A percentile compares a stretch with the other conserved stretches of the same genome.
phyloP scores from a whole-genome alignment of 331 rosid genomes.

The Dryas integrifolia region DNA sequence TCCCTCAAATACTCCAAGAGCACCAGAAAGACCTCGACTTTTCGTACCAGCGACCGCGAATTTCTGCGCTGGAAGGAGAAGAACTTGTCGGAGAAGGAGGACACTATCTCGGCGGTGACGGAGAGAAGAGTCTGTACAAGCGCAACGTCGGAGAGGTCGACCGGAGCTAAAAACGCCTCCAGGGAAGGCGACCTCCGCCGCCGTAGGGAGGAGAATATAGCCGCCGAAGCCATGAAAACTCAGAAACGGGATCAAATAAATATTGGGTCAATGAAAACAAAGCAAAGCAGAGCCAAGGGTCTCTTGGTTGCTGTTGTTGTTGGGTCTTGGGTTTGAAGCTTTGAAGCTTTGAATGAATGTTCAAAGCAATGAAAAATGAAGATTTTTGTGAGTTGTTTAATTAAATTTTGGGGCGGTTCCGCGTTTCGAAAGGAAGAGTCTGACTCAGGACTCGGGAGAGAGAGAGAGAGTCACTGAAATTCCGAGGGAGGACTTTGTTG shows the following conservation, averaged over 20 bases:
- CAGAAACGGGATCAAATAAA: background rate
- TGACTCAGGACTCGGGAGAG: background rate
- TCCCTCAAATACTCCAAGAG: constrained; percentile 69
- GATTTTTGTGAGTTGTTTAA: background rate
- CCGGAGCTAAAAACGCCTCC: constrained; percentile 87
- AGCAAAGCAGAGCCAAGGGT: background rate
- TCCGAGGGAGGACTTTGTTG: constrained; percentile 22
- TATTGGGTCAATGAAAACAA: background rate
- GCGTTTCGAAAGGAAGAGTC: constrained; percentile 40
- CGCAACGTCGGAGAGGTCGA: constrained; percentile 65
- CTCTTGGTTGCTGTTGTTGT: background rate
- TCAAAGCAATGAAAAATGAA: background rate
- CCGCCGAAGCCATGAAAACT: constrained; percentile 73
- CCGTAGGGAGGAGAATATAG: constrained; percentile 75
- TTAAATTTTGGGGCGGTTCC: constrained; percentile 30
- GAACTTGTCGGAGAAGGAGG: constrained; percentile 46
- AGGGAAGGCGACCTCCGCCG: constrained; percentile 88
- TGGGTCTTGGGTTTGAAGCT: background rate
- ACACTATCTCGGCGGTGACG: constrained; percentile 52
- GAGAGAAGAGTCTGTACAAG: constrained; percentile 62
- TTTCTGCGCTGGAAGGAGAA: constrained; percentile 71
- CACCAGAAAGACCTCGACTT: constrained; percentile 57
- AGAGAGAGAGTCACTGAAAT: constrained; percentile 27
- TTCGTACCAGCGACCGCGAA: constrained; percentile 66
- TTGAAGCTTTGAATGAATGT: constrained; percentile 23